Percentiles rank a stretch among this genome's conserved stretches.
These are phyloP conservation scores for Cystobasidiaceae sp. DNA, from an alignment of 1,284 basidiomycete genomes.

Conservation along the genomic window DNA sequence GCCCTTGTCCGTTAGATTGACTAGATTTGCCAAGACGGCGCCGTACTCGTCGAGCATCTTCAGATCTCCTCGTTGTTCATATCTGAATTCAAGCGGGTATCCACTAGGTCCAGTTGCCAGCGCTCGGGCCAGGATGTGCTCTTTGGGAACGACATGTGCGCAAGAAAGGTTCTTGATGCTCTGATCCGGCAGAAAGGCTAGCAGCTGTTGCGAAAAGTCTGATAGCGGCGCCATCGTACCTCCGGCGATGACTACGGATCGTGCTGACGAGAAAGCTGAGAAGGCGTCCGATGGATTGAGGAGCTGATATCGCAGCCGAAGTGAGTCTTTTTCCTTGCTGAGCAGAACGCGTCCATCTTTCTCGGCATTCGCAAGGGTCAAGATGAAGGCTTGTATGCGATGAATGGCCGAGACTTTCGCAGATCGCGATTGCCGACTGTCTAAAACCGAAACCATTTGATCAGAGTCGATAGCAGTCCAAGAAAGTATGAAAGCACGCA, in stretches of 20 bases:
- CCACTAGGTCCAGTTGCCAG: slow-evolving; percentile 73
- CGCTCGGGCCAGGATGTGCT: slow-evolving; percentile 73
- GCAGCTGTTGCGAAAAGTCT: slow-evolving; percentile 80
- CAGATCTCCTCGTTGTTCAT: slow-evolving; percentile 65
- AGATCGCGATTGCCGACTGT: slow-evolving; percentile 41
- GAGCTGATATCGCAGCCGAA: slow-evolving; percentile 82
- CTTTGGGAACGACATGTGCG: slow-evolving; percentile 80
- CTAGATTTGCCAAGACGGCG: slow-evolving; percentile 71
- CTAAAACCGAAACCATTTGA: too few relatives aligned
- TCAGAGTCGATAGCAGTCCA: not conserved
- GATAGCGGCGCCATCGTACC: slow-evolving; percentile 97
- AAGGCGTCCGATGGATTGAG: slow-evolving; percentile 91
- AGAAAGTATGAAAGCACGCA: not conserved
- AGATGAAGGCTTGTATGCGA: slow-evolving; percentile 74
- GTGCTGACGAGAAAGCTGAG: slow-evolving; percentile 68
- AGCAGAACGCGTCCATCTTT: slow-evolving; percentile 60
- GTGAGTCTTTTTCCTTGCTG: slow-evolving; percentile 36
- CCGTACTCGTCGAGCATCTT: slow-evolving; percentile 72
- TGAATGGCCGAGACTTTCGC: slow-evolving; percentile 68
- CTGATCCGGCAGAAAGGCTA: slow-evolving; percentile 60
- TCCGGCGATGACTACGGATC: slow-evolving; percentile 81
- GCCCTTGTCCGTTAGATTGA: slow-evolving; percentile 73
- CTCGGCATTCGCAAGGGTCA: slow-evolving; percentile 71
- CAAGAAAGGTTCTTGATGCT: slow-evolving; percentile 77
- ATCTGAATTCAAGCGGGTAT: slow-evolving; percentile 74